Evolutionary conservation across 768 basidiomycete species (phyloP), one percentile per base, ranked within the genome.

Genomic region (Rhizopogon salebrosus): DNA sequence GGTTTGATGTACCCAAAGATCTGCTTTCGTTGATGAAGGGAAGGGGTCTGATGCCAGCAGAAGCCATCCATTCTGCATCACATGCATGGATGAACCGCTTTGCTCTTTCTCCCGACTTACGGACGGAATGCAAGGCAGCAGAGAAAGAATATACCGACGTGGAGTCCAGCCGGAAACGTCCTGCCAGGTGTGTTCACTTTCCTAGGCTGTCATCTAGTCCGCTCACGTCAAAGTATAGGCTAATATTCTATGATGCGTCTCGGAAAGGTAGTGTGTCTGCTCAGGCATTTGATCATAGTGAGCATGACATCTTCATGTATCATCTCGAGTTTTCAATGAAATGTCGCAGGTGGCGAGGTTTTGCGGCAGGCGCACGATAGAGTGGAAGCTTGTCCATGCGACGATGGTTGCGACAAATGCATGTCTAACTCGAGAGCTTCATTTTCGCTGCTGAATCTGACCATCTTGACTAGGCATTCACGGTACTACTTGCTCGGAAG

Each of bases 11-110:
- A 1, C 85, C 89, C 0, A 71, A 70, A 23, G 31, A 64, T 0
- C 71, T 80, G 20, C 65, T 92, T 42, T 63, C 74, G 6, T 62
- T 84, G n/a, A 72, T 92, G 64, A 67, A 68, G 11, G 55, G 58
- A 10, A 82, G 84, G 57, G 71, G 69, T 4, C 76, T 91, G 38
- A 80, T 84, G 54, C 76, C 83, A 1, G 89, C 92, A 0, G 92
- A 81, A 45, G 87, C 85, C 0, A 91, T 95, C 43, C 92, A 95
- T 62, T 80, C 90, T 4, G 92, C 92, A 3, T 76, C 85, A 58
- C 93, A 95, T 63, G 89, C 89, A 0, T 77, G 93, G 60, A 69
- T 95, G 56, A 92, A 91, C 60, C 78, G 81, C 38, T 92, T 91
- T 59, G 72, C 80, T 4, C 70, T 93, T 57, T 77, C 80, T 0